Evolutionary conservation across 176 grass and related monocot genomes (phyloP), one percentile per base, ranked within the genome.

Genomic region (Eleusine coracana): DNA sequence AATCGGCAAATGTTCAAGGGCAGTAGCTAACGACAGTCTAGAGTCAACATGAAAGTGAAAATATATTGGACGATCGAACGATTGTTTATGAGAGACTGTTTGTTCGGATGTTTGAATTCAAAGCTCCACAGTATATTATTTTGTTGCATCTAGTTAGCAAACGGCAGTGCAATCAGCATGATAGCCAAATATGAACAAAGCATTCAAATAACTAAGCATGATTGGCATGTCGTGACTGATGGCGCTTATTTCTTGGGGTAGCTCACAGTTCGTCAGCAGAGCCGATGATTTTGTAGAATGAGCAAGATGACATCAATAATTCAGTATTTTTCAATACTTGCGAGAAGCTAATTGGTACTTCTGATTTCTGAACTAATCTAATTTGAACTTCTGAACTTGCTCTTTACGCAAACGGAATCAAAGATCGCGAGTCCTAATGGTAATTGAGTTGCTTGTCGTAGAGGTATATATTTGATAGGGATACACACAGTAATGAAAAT

Each of bases 21-120:
- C 49, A 13, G 49, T 51, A 5, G 50, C 23, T 71, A 13, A 58
- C 21, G 29, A 37, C 56, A 49, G 46, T 40, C 40, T 64, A 62
- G 15, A 64, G 70, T 55, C 29, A 68, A 55, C 68, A 72, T 62
- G 25, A 40, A 34, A 79, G 27, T 73, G 68, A 79, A 72, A 42
- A 48, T 71, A 36, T 70, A 60, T 50, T 17, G 3, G 20, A 34
- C 5, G 54, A 67, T 83, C 21, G 23, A 56, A 44, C 60, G 14
- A 37, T 28, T 51, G 1, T 67, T 38, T 68, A 67, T 10, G 52
- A 21, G 10, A 70, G 50, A 70, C 51, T 29, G 4, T 37, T 50
- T 25, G 17, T 14, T 70, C 11, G 1, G 31, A 13, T 55, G 21
- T 28, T 68, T 44, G 48, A 68, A 84, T 59, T 69, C 73, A 59